Evolutionary conservation across 2,329 filamentous ascomycete genomes (phyloP), one percentile per base, ranked within the genome.

Genomic region (Sporothrix sp.): DNA sequence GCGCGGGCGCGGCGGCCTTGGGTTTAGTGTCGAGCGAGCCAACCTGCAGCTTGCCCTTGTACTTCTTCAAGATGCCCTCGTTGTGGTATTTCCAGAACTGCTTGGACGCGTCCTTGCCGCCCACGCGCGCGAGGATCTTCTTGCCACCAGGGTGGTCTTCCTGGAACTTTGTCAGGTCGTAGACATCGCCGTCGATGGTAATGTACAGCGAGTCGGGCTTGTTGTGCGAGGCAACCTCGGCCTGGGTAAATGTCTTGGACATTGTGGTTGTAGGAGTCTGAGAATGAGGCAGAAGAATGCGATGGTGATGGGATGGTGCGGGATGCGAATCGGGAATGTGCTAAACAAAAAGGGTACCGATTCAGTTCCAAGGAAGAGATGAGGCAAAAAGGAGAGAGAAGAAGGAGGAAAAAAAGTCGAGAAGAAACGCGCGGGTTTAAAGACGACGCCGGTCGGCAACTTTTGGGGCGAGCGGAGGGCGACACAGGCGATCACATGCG

Each of bases 121-220:
- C 79, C 13, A 83, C 78, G 47, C 78, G 71, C 57, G 76, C 74
- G 52, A 83, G 71, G 58, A 82, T 81, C 71, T 81, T 81, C 69
- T 81, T 81, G 64, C 78, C 78, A 52, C 77, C 88, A 65, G 86
- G 87, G 66, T 91, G 86, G 58, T 90, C 85, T 54, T 90, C 83
- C 66, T 87, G 84, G 66, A 91, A 91, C 63, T 82, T 89, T 60
- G 89, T 95, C 61, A 97, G 66, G 65, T 98, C 91, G 68, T 95
- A 97, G 59, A 97, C 91, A 68, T 97, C 91, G 61, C 90, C 85
- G 59, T 97, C 91, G 58, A 97, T 82, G 58, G 94, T 80, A 63
- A 97, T 87, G 80, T 83, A 97, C 55, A 96, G 75, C 65, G 83
- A 84, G 63, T 88, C 81, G 40, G 83, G 69, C 72, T 91, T 95